Evolutionary conservation across 768 basidiomycete genomes (phyloP), one percentile per base, ranked within the genome.

Genomic region (Pulveroboletus sp.): DNA sequence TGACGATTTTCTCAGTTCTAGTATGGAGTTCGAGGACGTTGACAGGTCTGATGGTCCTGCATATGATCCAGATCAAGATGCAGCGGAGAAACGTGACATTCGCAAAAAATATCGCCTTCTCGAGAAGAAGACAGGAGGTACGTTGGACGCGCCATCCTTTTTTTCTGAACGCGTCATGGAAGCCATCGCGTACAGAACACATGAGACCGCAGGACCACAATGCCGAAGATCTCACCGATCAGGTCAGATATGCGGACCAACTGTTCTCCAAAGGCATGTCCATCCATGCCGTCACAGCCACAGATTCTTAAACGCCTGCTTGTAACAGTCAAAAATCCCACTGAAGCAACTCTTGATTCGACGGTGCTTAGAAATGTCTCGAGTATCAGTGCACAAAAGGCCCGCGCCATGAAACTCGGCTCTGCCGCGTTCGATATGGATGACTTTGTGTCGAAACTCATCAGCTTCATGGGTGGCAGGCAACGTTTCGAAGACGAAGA

Each of bases 261-360:
- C 69, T 87, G 3, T 90, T 88, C 63, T 64, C 72, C 57, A 82
- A 84, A 75, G 84, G 85, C 81, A 43, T 42, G 63, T 52, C 27
- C 4, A 3, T 4, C 19, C 19, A 27, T 38, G 42, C 45, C 23
- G 47, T 56, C 45, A 47, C 20, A 2, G 17, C 16, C 49, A 27
- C 46, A 17, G 23, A 40, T 19, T 42, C 43, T 40, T 36, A 34
- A 44, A 19, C 34, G 36, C 51, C 35, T 24, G 3, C 19, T n/a
- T 31, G 27, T 38, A 33, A 21, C 51, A 86, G 89, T 93, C 47
- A 82, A 82, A 63, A 85, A 83, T 17, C 87, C 93, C 0, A 84
- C 87, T 43, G 92, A 97, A 60, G 94, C 95, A 4, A 85, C 90
- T 0, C 78, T 97, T 11, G 97, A 98, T 66, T 93, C 95, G 0